Evolutionary conservation across 164 flowering plant species (phyloP), one percentile per base, ranked within the genome.

Genomic region (Macadamia tetraphylla): DNA sequence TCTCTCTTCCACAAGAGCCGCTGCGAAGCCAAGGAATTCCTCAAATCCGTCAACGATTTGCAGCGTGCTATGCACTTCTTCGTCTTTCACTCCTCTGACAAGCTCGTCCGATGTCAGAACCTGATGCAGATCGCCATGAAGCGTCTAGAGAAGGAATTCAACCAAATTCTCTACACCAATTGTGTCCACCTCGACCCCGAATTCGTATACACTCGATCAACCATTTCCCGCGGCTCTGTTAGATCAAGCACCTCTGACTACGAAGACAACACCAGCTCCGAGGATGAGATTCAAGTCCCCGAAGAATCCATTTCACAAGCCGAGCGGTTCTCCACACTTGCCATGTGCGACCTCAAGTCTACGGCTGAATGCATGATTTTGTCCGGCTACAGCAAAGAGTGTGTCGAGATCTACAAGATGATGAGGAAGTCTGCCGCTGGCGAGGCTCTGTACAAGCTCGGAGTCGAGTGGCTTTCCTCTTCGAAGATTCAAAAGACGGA

Each of bases 321-420:
- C 43, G 82, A 80, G 66, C 58, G 70, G 8, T 84, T 49, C 5
- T 78, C 85, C 0, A 51, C 60, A 32, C 23, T 62, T 6, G 88
- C 82, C 3, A 82, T 86, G 85, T 72, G 78, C 5, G 91, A 88
- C 64, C 74, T 91, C 30, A 87, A 80, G 65, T 40, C 79, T 9
- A 84, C 89, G 10, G 93, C 93, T 0, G 91, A 91, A 3, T 86
- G 88, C 40, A 89, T 91, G 97, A 84, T 89, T 29, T 63, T 82
- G 0, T 63, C 88, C 3, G 97, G 0, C 23, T 23, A 23, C 23
- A 23, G 23, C 23, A 23, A 23, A 23, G 23, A 23, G 23, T 23
- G 23, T 95, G 1, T 91, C 87, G 35, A 86, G 64, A 78, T 89
- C 48, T 91, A 87, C 75, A 83, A 81, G 40, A 42, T 82, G 2